These are phyloP conservation scores for Crotalaria pallida DNA, from an alignment of 306 rosid species.

Conservation along the genomic window DNA sequence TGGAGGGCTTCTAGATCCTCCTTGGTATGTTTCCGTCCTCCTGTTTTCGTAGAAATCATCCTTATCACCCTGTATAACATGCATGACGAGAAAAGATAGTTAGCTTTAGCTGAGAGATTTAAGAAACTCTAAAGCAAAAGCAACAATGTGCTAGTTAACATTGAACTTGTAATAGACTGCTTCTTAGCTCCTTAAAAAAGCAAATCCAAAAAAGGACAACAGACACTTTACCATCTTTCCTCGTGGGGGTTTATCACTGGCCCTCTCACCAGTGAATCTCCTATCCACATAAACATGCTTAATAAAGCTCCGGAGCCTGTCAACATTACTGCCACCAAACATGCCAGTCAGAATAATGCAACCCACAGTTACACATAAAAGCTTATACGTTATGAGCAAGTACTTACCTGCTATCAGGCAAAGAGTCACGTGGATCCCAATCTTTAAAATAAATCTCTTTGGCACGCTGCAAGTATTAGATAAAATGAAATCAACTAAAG, in stretches of 20 bases:
- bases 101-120: neutral
- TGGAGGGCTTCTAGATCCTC: slow-evolving; percentile 77
- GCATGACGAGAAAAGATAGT: slow-evolving; percentile 15
- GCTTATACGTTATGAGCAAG: neutral
- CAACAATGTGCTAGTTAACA: neutral
- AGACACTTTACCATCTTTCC: slow-evolving; percentile 43
- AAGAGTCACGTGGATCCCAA: slow-evolving; percentile 71
- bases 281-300: slow-evolving; percentile 84
- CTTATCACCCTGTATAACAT: slow-evolving; percentile 61
- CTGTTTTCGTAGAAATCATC: slow-evolving; percentile 58
- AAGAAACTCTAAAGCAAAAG: neutral
- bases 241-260: slow-evolving; percentile 66
- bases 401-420: slow-evolving; percentile 76
- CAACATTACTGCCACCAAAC: slow-evolving; percentile 63
- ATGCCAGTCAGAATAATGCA: slow-evolving; percentile 39
- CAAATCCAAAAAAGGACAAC: neutral
- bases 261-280: slow-evolving; percentile 67
- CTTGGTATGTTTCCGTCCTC: slow-evolving; percentile 52
- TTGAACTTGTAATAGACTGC: slow-evolving; percentile 11
- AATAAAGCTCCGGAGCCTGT: slow-evolving; percentile 78
- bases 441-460: slow-evolving; percentile 77
- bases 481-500: neutral
- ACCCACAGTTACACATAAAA: neutral
- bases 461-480: slow-evolving; percentile 52
- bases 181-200: neutral